Percentiles rank a stretch among this genome's conserved stretches.
Conservation (phyloP, 2,329 filamentous ascomycete genomes). For the Teratosphaeria zuluensis region DNA sequence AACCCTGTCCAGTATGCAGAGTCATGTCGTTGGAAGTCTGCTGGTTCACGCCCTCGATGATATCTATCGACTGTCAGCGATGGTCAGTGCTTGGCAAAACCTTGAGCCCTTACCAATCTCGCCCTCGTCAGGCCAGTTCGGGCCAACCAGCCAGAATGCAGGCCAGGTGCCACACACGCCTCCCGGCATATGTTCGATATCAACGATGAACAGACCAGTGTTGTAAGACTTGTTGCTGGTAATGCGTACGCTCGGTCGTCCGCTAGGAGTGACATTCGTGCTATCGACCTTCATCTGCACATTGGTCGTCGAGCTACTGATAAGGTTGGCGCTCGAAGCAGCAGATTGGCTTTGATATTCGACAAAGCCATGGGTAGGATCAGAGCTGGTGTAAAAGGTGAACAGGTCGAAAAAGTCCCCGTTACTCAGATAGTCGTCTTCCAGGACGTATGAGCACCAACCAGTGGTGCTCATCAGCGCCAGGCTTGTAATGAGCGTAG, state of each 20-base stretch:
- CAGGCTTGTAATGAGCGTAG: slow-evolving; percentile 5
- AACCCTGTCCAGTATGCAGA: slow-evolving; percentile 26
- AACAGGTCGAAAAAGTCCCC: slow-evolving; percentile 44
- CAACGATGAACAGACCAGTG: slow-evolving; percentile 60
- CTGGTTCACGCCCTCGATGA: slow-evolving; percentile 32
- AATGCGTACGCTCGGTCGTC: slow-evolving; percentile 62
- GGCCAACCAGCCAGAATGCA: slow-evolving; percentile 55
- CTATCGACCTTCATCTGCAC: slow-evolving; percentile 28
- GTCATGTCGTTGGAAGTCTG: slow-evolving; percentile 25
- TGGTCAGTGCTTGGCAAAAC: background rate
- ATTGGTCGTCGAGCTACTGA: slow-evolving; percentile 13
- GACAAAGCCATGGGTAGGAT: slow-evolving; percentile 70
- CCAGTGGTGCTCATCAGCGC: slow-evolving; percentile 16
- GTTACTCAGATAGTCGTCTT: slow-evolving; percentile 38
- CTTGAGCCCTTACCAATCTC: slow-evolving; percentile 21
- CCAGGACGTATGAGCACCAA: slow-evolving; percentile 26
- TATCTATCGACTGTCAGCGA: slow-evolving; percentile 16
- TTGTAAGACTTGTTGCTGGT: slow-evolving; percentile 55
- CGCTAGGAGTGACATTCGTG: slow-evolving; percentile 33
- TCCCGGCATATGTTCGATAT: slow-evolving; percentile 64
- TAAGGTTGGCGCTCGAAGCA: slow-evolving; percentile 32
- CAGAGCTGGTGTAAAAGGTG: slow-evolving; percentile 42
- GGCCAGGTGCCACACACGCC: slow-evolving; percentile 63
- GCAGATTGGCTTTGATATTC: slow-evolving; percentile 52
- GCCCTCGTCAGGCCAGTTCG: slow-evolving; percentile 33